Evolutionary conservation across 192 early-diverging fungal genomes (phyloP), one percentile per base, ranked within the genome.

Genomic region (Jimgerdemannia flammicorona): DNA sequence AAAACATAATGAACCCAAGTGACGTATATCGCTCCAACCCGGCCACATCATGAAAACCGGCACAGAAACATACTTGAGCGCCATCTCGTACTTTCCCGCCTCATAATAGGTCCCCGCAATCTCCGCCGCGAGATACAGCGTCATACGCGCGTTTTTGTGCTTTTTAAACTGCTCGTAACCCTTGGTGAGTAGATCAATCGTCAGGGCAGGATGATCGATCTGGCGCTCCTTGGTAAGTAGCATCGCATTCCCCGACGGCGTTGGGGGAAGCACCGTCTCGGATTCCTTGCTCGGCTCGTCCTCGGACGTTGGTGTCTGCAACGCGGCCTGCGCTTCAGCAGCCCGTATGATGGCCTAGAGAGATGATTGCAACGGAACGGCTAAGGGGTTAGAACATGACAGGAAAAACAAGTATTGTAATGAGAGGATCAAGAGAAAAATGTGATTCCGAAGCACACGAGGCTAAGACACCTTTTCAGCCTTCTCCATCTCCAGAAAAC

Each of bases 131-230:
- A 97, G 78, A 73, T 89, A 96, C 3, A 95, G 78, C 0, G 95
- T 96, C 90, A 94, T 94, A 9, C 95, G 87, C 17, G 90, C 88
- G 64, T 83, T 81, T 59, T 89, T 90, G 41, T 90, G 79, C 66
- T 84, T 81, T 76, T 95, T 95, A 76, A 96, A 97, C 64, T 92
- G 90, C 66, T 97, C 95, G 73, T 97, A 97, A n/a, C 94, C 89
- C 74, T 95, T 95, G 4, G 94, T 96, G n/a, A 96, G 75, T 3
- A 97, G 77, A 71, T 95, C 94, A 71, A 97, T 95, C 4, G 93
- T 91, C 11, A 89, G 42, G 10, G 83, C 74, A 8, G 90, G 83
- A 74, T 95, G 93, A 79, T 93, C 92, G 14, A 92, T 67, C 20
- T 71, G 67, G 63, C 84, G 75, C 77, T 93, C 91, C 17, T 78